Conservation (phyloP, 352 stramenopile species). For the Globisporangium mamillatum region DNA sequence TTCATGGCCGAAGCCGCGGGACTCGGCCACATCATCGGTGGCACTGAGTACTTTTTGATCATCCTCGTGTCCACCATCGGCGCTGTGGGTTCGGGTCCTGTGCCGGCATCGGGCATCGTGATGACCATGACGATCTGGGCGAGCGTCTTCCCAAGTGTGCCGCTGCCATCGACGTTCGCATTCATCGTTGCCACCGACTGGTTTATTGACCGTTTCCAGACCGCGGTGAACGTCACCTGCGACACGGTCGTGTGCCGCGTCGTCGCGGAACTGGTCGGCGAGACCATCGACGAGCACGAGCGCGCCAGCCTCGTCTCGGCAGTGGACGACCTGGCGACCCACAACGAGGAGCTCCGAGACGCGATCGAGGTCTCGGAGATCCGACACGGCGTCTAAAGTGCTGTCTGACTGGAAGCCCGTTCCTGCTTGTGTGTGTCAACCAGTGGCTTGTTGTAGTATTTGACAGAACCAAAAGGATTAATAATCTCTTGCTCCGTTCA, state of each 20-base stretch:
- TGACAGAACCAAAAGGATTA: too few species aligned
- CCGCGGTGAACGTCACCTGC: constrained; percentile 52
- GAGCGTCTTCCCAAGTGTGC: constrained; percentile 22
- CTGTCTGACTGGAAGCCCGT: too few species aligned
- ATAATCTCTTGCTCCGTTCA: too few species aligned
- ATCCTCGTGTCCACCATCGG: constrained; percentile 25
- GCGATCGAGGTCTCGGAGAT: too few species aligned
- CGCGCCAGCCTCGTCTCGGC: constrained; percentile 2
- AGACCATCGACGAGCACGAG: constrained; percentile 4
- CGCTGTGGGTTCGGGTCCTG: constrained; percentile 19
- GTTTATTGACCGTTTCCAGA: constrained; percentile 55
- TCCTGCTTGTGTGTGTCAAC: too few species aligned
- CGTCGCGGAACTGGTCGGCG: constrained; percentile 2
- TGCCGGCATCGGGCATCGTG: constrained; percentile 20
- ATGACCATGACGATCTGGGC: constrained; percentile 31
- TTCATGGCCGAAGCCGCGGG: constrained; percentile 32
- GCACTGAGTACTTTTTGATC: constrained; percentile 22
- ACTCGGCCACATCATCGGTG: constrained; percentile 18
- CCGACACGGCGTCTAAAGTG: too few species aligned
- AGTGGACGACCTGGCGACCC: neutral
- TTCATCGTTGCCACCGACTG: constrained; percentile 60
- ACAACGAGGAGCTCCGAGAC: too few species aligned
- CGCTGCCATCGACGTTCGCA: constrained; percentile 43
- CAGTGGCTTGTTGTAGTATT: too few species aligned
- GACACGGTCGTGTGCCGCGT: constrained; percentile 18